Percentiles rank a stretch among this genome's conserved stretches.
phyloP scores from a whole-genome alignment of 1,284 basidiomycete species.

The Rhodotorula sp. region DNA sequence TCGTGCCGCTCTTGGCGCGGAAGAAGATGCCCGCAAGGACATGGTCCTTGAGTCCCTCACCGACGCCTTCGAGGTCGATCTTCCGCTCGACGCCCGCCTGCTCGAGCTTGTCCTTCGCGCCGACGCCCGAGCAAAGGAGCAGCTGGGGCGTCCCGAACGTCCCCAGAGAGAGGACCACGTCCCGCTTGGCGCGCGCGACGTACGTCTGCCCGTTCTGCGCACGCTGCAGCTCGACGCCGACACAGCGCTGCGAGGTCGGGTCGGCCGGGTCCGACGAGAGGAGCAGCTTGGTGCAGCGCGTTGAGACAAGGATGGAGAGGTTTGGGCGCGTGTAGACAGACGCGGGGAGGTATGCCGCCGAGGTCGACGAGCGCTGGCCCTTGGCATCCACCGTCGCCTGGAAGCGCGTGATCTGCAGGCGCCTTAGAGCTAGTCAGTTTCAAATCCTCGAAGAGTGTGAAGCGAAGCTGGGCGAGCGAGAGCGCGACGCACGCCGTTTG shows the following conservation, averaged over 20 bases:
- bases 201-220: conserved; percentile 41
- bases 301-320: conserved; percentile 52
- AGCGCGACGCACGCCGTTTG: conserved; percentile 9
- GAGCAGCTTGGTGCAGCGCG: conserved; percentile 44
- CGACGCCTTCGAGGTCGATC: conserved; percentile 63
- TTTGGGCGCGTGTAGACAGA: conserved; percentile 18
- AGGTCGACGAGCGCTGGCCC: conserved; percentile 24
- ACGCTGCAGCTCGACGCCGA: conserved; percentile 50
- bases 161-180: conserved; percentile 28
- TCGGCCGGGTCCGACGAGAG: conserved; percentile 22
- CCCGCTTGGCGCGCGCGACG: conserved; percentile 37
- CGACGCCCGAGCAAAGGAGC: conserved; percentile 69
- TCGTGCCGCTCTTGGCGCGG: conserved; percentile 25
- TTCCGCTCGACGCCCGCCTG: conserved; percentile 59
- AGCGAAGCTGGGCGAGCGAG: too few species aligned
- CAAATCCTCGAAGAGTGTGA: not conserved
- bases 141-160: conserved; percentile 57
- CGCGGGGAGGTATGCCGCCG: conserved; percentile 28
- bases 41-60: conserved; percentile 56
- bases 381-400: conserved; percentile 8
- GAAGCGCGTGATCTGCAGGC: conserved; percentile 23
- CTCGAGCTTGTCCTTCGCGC: conserved; percentile 58
- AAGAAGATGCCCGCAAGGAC: conserved; percentile 16
- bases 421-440: not conserved
- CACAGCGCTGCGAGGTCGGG: conserved; percentile 32